Evolutionary conservation across 176 grass and related monocot species (phyloP).

Genomic region (Miscanthus lutarioriparius): DNA sequence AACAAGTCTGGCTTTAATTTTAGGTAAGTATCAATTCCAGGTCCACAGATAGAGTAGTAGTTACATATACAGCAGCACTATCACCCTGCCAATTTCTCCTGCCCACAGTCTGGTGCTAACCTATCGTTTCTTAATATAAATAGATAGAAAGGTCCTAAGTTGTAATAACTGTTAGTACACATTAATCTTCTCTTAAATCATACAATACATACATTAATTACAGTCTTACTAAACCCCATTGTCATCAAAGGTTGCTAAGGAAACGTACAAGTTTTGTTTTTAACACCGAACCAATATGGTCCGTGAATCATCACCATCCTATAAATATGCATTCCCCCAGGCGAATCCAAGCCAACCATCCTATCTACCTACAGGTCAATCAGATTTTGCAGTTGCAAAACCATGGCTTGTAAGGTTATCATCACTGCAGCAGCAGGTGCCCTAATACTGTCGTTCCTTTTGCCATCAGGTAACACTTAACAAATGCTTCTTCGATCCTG

Average conservation of each 20-base stretch:
- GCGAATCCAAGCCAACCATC: background rate
- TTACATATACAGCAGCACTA: no score
- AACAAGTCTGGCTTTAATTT: no score
- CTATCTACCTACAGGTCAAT: background rate
- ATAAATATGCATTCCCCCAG: background rate
- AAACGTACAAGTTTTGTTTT: background rate
- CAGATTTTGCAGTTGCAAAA: background rate
- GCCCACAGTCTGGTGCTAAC: no score
- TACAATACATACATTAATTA: background rate
- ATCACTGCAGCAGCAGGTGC: background rate
- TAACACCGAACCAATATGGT: no score
- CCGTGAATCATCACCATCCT: background rate
- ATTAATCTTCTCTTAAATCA: background rate
- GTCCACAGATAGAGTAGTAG: no score
- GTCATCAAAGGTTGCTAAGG: background rate
- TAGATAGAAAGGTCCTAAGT: no score
- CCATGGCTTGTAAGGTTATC: background rate
- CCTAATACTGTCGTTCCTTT: background rate
- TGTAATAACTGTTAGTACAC: background rate
- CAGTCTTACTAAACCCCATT: background rate
- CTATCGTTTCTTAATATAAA: no score
- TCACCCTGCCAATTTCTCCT: no score
- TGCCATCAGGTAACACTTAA: background rate
- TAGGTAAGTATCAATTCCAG: no score
- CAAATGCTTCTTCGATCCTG: background rate